These are phyloP conservation scores for Talaromyces sp. DNA, from an alignment of 2,329 filamentous ascomycete genomes.

Conservation along the genomic window DNA sequence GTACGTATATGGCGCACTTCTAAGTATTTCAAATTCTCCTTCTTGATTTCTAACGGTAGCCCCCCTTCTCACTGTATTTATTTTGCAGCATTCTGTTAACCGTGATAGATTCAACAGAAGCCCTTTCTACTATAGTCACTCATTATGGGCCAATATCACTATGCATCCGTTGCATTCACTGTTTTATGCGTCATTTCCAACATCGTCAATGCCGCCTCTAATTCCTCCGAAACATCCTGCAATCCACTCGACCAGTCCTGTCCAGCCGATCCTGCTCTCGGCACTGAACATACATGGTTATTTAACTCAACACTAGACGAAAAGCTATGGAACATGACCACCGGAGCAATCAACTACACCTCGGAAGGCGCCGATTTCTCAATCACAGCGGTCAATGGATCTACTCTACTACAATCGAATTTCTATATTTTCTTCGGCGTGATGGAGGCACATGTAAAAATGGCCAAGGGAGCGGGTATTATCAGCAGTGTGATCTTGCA, in stretches of 20 bases:
- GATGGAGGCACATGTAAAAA: background rate
- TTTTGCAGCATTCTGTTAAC: background rate
- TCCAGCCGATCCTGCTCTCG: background rate
- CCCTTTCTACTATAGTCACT: background rate
- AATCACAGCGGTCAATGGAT: background rate
- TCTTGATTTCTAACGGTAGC: background rate
- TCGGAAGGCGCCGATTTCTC: background rate
- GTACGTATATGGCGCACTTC: no score
- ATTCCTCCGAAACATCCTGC: background rate
- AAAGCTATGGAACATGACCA: background rate
- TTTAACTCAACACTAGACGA: background rate
- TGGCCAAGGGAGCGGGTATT: background rate
- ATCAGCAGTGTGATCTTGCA: background rate
- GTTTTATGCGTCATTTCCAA: background rate
- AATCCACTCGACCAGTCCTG: background rate
- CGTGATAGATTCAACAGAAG: background rate
- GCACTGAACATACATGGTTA: background rate
- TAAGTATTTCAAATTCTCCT: background rate
- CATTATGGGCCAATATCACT: background rate
- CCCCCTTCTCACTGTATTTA: background rate
- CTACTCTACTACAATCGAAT: background rate
- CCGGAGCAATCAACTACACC: background rate
- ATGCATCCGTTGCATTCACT: background rate
- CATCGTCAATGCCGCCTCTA: background rate
- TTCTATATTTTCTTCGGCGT: background rate